Conservation (phyloP, 345 rosid genomes). For the Citropsis articulata region DNA sequence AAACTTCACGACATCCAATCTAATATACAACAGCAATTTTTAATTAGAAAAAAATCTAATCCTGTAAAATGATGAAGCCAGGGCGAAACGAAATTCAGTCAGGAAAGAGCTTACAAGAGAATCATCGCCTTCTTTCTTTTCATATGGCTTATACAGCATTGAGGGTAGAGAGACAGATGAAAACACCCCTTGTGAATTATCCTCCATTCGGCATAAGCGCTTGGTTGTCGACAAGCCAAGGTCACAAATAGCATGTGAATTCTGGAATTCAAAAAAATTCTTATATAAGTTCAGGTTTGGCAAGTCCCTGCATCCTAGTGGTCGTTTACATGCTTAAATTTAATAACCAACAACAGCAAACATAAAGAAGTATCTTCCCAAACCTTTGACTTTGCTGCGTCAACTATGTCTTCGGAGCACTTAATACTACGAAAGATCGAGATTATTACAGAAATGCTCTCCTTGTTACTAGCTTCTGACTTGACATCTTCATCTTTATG, state of each 20-base stretch:
- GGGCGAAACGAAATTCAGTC: not conserved
- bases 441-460: constrained; percentile 44
- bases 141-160: constrained; percentile 57
- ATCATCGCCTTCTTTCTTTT: constrained; percentile 53
- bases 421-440: constrained; percentile 59
- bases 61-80: not conserved
- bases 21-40: constrained; percentile 6
- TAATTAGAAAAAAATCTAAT: not conserved
- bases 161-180: constrained; percentile 58
- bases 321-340: constrained; percentile 4
- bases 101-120: constrained; percentile 44
- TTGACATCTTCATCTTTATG: constrained; percentile 81
- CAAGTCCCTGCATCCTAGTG: not conserved
- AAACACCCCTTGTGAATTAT: constrained; percentile 34
- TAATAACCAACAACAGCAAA: not conserved
- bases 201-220: constrained; percentile 50
- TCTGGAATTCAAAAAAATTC: constrained; percentile 50
- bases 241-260: constrained; percentile 83
- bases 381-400: constrained; percentile 81
- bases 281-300: constrained; percentile 10
- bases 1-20: not conserved
- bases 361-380: constrained; percentile 13
- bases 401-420: constrained; percentile 70
- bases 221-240: constrained; percentile 74
- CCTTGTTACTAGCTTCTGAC: constrained; percentile 55